A percentile compares a stretch with the other conserved stretches of the same genome.
These are phyloP conservation scores for Conticribra weissflogii DNA, from an alignment of 108 stramenopile species.

Conservation along the genomic window DNA sequence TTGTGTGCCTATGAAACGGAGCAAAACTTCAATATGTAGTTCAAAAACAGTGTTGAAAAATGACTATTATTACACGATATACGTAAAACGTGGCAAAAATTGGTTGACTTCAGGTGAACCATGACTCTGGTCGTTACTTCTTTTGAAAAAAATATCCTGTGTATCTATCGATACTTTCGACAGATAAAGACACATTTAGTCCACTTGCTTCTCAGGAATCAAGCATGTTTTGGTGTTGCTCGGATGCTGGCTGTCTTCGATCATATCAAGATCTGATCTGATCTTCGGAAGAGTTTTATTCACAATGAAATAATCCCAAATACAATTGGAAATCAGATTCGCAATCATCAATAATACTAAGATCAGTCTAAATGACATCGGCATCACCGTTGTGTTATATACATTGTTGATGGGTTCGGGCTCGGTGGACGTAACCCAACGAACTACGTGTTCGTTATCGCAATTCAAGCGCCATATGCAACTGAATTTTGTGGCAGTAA, in stretches of 20 bases:
- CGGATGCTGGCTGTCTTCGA: background rate
- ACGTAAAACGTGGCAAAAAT: no score
- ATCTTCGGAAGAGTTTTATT: constrained; percentile 20
- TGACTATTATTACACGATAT: no score
- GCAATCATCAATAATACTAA: constrained; percentile 50
- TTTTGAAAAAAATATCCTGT: no score
- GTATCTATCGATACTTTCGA: no score
- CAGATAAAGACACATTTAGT: no score
- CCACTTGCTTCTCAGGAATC: no score
- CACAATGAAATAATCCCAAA: constrained; percentile 57
- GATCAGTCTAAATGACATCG: constrained; percentile 43
- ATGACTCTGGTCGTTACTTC: no score
- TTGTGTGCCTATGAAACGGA: no score
- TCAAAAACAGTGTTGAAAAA: no score
- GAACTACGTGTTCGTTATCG: constrained; percentile 57
- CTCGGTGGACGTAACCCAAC: constrained; percentile 16
- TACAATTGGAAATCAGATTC: constrained; percentile 36
- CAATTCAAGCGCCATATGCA: constrained; percentile 70
- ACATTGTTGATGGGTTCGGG: constrained; percentile 49
- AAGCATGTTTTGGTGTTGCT: no score
- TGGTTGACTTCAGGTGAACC: no score
- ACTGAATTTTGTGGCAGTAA: constrained; percentile 46
- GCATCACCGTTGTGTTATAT: constrained; percentile 67
- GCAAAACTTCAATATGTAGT: no score
- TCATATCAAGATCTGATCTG: background rate